Conservation (phyloP, 306 rosid genomes). For the Quercus wislizeni region DNA sequence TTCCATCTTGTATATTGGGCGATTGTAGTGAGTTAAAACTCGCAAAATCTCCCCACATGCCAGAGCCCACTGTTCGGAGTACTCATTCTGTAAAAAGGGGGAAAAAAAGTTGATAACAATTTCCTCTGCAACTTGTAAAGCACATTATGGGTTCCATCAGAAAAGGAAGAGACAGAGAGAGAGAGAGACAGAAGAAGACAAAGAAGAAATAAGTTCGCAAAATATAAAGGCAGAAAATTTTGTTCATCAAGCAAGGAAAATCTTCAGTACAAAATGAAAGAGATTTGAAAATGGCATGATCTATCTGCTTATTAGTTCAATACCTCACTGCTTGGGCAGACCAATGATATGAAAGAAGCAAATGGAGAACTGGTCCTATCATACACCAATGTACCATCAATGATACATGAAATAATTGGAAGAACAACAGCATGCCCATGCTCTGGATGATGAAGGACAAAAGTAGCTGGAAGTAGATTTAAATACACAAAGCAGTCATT, state of each 20-base stretch:
- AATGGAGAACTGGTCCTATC: conserved; percentile 76
- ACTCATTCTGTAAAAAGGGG: conserved; percentile 61
- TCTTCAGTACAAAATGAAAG: conserved; percentile 1
- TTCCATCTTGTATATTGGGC: conserved; percentile 81
- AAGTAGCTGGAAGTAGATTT: conserved; percentile 63
- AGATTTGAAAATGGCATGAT: conserved; percentile 12
- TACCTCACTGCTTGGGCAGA: conserved; percentile 91
- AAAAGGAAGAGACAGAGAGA: background rate
- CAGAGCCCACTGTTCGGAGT: conserved; percentile 97
- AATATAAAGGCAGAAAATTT: background rate
- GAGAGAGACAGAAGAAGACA: background rate
- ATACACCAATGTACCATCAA: conserved; percentile 80
- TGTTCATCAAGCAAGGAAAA: conserved; percentile 2
- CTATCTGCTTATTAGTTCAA: background rate
- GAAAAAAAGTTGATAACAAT: background rate
- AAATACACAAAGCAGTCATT: conserved; percentile 34
- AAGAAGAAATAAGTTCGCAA: background rate
- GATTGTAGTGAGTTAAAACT: conserved; percentile 93
- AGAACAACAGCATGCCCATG: conserved; percentile 95
- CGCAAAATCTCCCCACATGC: conserved; percentile 97
- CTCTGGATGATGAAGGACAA: conserved; percentile 98
- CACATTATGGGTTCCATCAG: conserved; percentile 1
- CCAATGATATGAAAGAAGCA: conserved; percentile 89
- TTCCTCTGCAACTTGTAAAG: conserved; percentile 9
- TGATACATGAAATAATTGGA: conserved; percentile 91